Percentiles rank a stretch among this genome's conserved stretches.
These are phyloP conservation scores for Talinum fruticosum DNA, from an alignment of 148 eudicot species.

Conservation along the genomic window DNA sequence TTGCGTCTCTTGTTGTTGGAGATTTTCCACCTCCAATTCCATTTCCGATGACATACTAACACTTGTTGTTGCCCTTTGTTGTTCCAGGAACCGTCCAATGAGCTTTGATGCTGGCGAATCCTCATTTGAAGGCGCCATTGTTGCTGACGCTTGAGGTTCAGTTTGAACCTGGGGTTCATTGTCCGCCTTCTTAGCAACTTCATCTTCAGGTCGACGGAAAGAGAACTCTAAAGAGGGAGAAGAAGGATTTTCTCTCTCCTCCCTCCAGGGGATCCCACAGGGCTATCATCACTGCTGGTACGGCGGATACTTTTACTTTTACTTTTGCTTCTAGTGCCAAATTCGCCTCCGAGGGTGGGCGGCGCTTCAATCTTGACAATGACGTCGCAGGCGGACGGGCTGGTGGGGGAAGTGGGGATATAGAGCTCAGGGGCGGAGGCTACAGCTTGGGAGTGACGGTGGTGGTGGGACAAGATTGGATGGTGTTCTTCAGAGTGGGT, in stretches of 20 bases:
- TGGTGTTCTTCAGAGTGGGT: constrained; percentile 28
- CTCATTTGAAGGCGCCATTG: background rate
- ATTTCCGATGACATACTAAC: constrained; percentile 37
- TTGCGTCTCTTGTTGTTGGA: constrained; percentile 15
- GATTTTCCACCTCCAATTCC: constrained; percentile 44
- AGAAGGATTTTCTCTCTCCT: background rate
- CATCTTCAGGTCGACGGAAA: constrained; percentile 21
- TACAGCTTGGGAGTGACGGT: background rate
- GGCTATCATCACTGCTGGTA: background rate
- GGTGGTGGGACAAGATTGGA: constrained; percentile 40
- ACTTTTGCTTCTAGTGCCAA: background rate
- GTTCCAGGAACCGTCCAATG: constrained; percentile 33
- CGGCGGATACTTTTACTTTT: background rate
- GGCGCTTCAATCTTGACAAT: constrained; percentile 41
- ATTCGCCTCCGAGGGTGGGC: background rate
- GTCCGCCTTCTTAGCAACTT: background rate
- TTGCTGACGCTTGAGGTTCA: background rate
- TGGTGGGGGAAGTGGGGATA: background rate
- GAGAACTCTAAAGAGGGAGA: constrained; percentile 28
- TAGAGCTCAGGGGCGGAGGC: background rate
- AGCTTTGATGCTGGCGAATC: constrained; percentile 32
- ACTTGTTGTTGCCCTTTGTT: constrained; percentile 36
- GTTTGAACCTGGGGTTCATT: background rate
- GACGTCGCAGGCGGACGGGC: constrained; percentile 26
- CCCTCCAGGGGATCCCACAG: constrained; percentile 3